Base-by-base conservation (phyloP, 306 rosid species). In the Cyamopsis tetragonoloba region DNA sequence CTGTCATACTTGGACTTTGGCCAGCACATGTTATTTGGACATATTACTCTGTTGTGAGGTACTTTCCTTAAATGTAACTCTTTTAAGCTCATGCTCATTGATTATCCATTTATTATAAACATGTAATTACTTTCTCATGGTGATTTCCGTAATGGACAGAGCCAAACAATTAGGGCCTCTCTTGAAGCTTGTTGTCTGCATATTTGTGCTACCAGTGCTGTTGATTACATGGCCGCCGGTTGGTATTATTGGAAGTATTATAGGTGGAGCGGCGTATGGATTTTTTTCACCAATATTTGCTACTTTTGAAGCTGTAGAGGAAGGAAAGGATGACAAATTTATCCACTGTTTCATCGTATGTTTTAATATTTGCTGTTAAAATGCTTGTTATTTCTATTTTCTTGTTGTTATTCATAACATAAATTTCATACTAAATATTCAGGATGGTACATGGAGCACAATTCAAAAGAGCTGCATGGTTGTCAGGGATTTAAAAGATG, bases 401-500 rank as follows among this genome's bases (percentile, higher is more conserved):
- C 60, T 38, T 56, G 49, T 76, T 58, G 17, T 63, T 46, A 44
- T 65, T 32, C 13, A 17, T 81, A 53, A 63, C 26, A 38, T 27
- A 72, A 65, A 66, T 67, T 80, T 31, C 57, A 13, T 62, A 6
- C 54, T 31, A 24, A 66, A 17, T 82, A 26, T 57, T 48, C 87
- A 95, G 99, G 96, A 88, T 73, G 99, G 99, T 73, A 90, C 92
- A 0, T 72, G 79, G 85, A 88, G 88, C 80, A 82, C 92, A 5
- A 38, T 95, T 12, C 8, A 71, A 76, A 80, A 82, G 55, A 80
- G 92, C 71, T 80, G 61, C 46, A 85, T 81, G 28, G 83, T 85
- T 66, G 91, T 95, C 35, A 83, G 84, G 81, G 99, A 95, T 80
- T 72, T 85, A 55, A 50, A n/a, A 41, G 95, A 95, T 83, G 75